Evolutionary conservation across 1,284 basidiomycete genomes (phyloP).

Genomic region (Apiotrichum gracile): DNA sequence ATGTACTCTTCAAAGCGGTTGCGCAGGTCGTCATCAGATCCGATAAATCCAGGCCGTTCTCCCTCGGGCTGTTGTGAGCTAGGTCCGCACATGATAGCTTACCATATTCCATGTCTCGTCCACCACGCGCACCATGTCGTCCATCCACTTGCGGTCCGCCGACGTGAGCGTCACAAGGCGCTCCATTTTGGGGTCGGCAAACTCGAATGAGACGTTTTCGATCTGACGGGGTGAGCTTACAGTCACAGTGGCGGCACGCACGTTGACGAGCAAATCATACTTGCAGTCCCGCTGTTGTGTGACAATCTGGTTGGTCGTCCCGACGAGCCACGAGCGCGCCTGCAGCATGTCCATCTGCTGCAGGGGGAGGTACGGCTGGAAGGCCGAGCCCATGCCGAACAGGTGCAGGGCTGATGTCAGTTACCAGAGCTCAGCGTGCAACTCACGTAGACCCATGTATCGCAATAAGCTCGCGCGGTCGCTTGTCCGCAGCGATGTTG

Average conservation of each 20-base stretch:
- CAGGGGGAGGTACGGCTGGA: conserved; percentile 94
- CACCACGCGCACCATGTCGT: conserved; percentile 69
- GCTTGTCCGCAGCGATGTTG: conserved; percentile 78
- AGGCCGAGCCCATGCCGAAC: conserved; percentile 88
- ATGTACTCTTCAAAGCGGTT: conserved; percentile 61
- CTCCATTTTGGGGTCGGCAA: conserved; percentile 73
- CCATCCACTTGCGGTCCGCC: conserved; percentile 96
- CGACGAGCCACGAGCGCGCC: conserved; percentile 70
- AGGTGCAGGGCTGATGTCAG: conserved; percentile 46
- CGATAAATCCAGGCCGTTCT: conserved; percentile 58
- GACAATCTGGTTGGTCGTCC: conserved; percentile 93
- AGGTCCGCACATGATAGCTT: conserved; percentile 41
- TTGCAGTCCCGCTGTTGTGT: conserved; percentile 78
- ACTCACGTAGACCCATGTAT: conserved; percentile 85
- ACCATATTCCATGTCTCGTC: conserved; percentile 64
- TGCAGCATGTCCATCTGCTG: conserved; percentile 90
- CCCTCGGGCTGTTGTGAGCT: conserved; percentile 17
- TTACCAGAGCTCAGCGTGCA: conserved; percentile 48
- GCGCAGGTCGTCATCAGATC: conserved; percentile 86
- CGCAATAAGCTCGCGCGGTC: conserved; percentile 85
- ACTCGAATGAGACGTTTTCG: conserved; percentile 76
- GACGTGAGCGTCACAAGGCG: conserved; percentile 73
- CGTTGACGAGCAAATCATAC: conserved; percentile 84
- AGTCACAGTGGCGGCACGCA: conserved; percentile 46
- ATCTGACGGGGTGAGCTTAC: conserved; percentile 52